phyloP scores from a whole-genome alignment of 2,329 filamentous ascomycete genomes.

The Didymella exigua region DNA sequence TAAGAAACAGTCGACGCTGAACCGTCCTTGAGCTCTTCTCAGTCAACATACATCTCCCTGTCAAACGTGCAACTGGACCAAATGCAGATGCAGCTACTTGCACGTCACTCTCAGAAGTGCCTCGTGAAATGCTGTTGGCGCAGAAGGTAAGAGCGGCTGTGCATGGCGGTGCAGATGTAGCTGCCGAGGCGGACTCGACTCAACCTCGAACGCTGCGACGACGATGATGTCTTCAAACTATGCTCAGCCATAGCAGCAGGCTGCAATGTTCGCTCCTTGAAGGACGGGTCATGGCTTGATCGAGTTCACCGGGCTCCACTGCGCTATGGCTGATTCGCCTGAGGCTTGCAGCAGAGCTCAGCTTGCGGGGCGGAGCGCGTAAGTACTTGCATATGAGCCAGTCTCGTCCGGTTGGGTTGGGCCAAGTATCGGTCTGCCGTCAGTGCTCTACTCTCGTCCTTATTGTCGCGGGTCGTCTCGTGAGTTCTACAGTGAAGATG shows the following conservation, averaged over 20 bases:
- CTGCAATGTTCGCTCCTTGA: background rate
- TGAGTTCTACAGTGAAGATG: background rate
- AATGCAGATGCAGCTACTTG: background rate
- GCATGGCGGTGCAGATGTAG: background rate
- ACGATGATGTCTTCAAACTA: background rate
- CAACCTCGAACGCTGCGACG: background rate
- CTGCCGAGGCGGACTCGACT: slow-evolving; percentile 3
- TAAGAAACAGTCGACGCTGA: background rate
- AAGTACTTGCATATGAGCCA: slow-evolving; percentile 10
- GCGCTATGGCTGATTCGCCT: slow-evolving; percentile 20
- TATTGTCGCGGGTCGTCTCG: too few species aligned
- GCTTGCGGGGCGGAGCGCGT: slow-evolving; percentile 38
- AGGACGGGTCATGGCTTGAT: background rate
- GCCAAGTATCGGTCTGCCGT: slow-evolving; percentile 31
- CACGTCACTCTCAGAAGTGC: background rate
- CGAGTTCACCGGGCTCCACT: slow-evolving; percentile 15
- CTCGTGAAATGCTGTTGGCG: background rate
- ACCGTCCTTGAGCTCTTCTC: background rate
- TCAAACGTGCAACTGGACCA: too few species aligned
- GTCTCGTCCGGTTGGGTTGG: slow-evolving; percentile 18
- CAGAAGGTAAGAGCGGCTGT: background rate
- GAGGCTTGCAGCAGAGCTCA: slow-evolving; percentile 25
- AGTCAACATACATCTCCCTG: background rate
- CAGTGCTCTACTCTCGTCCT: too few species aligned
- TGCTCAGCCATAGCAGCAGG: background rate